These are phyloP conservation scores for Lotus japonicus DNA, from an alignment of 306 rosid species.

Conservation along the genomic window DNA sequence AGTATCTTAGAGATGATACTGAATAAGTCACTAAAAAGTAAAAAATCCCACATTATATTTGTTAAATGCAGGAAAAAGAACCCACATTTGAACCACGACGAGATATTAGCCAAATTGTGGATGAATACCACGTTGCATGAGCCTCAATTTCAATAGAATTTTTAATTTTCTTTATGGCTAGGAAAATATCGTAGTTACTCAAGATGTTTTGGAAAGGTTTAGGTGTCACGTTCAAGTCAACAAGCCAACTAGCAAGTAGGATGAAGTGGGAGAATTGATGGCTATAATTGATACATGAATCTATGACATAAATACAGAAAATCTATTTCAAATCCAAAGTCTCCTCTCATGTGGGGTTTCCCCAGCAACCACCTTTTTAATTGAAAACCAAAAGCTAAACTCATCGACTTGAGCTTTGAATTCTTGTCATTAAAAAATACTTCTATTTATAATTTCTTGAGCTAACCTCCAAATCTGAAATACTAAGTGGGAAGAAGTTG, in stretches of 20 bases:
- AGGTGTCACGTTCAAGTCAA: slow-evolving; percentile 12
- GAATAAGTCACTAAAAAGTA: too few species aligned
- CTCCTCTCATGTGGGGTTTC: slow-evolving; percentile 25
- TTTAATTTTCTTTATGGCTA: background rate
- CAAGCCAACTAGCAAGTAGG: slow-evolving; percentile 16
- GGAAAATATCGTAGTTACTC: background rate
- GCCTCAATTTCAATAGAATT: too few species aligned
- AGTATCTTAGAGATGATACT: too few species aligned
- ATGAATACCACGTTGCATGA: too few species aligned
- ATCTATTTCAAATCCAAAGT: slow-evolving; percentile 10
- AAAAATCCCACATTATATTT: too few species aligned
- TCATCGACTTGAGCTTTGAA: slow-evolving; percentile 17
- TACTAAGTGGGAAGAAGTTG: slow-evolving; percentile 24
- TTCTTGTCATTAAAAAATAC: background rate
- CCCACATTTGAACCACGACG: too few species aligned
- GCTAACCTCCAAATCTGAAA: slow-evolving; percentile 27
- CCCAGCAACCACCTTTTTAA: background rate
- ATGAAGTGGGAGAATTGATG: slow-evolving; percentile 5
- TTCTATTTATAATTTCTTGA: background rate
- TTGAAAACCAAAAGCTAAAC: slow-evolving; percentile 20
- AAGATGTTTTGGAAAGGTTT: background rate
- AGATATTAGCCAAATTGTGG: too few species aligned
- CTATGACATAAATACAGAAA: slow-evolving; percentile 13
- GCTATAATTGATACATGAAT: background rate
- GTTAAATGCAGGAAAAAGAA: too few species aligned